These are phyloP conservation scores for Trematosphaeria pertusa DNA, from an alignment of 2,329 filamentous ascomycete species.

Conservation along the genomic window DNA sequence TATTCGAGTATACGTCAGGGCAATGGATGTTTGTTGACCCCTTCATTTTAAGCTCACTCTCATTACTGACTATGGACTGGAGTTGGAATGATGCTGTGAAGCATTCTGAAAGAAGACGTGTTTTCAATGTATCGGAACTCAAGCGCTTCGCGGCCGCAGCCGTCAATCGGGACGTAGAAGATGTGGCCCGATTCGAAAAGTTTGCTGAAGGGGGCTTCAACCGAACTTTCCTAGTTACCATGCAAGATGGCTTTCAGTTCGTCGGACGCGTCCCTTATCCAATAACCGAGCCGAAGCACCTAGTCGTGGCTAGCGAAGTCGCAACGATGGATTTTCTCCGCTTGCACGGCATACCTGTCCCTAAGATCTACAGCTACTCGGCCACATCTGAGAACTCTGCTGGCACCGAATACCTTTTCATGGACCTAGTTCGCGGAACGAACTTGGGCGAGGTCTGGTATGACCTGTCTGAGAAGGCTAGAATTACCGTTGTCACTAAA, in stretches of 20 bases:
- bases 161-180: conserved; percentile 24
- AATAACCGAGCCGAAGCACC: conserved; percentile 26
- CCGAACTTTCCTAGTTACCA: conserved; percentile 30
- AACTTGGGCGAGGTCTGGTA: conserved; percentile 45
- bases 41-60: not conserved
- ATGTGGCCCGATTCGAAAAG: conserved; percentile 33
- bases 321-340: conserved; percentile 47
- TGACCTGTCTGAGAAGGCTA: conserved; percentile 27
- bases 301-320: conserved; percentile 47
- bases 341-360: conserved; percentile 44
- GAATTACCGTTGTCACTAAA: conserved; percentile 28
- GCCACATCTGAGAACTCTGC: conserved; percentile 44
- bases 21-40: conserved; percentile 28
- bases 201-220: conserved; percentile 36
- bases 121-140: conserved; percentile 30
- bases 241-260: conserved; percentile 34
- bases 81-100: conserved; percentile 30
- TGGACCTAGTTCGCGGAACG: conserved; percentile 45
- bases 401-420: conserved; percentile 49
- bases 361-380: conserved; percentile 45
- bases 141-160: conserved; percentile 36
- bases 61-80: conserved; percentile 18
- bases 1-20: conserved; percentile 33
- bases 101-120: conserved; percentile 24
- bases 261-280: conserved; percentile 35